Base-by-base conservation (phyloP, 1,139 yeast species). In the Blastobotrys aristatus region DNA sequence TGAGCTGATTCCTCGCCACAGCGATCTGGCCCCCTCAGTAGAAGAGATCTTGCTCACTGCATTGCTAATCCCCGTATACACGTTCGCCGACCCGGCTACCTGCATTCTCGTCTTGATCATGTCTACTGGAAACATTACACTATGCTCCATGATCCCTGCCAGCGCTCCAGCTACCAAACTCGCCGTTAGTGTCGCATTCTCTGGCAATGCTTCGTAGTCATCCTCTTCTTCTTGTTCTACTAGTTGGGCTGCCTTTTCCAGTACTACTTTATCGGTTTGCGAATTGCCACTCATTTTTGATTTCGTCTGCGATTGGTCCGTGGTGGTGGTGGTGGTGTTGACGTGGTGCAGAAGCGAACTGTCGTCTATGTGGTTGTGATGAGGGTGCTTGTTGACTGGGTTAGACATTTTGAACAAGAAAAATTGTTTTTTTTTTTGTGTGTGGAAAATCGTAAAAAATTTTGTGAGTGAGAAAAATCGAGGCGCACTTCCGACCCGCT, bases 121-220 rank as follows among this genome's bases (percentile, higher is more conserved):
- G 66, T 92, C 98, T 44, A 92, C 80, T 2, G 98, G 98, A 64
- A 83, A 92, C 96, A 92, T 88, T 36, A 92, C 89, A 2, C 96
- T 84, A 66, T 92, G 98, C 66, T 92, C 98, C 69, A 90, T 89
- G 53, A 92, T 87, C 26, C 98, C 98, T 16, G 98, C 98, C 70
- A 88, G 86, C 0, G 97, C 97, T 14, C 98, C 98, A 2, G 98
- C 98, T 14, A 75, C 64, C 55, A 92, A 74, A 64, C 90, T 95
- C 8, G 95, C 89, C 4, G 80, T 66, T 49, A 92, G 69, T 1
- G 97, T 83, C 13, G 97, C 90, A 60, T 82, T 82, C 38, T 84
- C 87, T 1, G 98, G 98, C 40, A 92, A 75, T 1, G 96, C 83
- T 66, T 92, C 98, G 65, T 92, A 92, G 63, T 90, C 97, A 43